Evolutionary conservation across 352 stramenopile species (phyloP), one percentile per base, ranked within the genome.

Genomic region (Pythium brassicae): DNA sequence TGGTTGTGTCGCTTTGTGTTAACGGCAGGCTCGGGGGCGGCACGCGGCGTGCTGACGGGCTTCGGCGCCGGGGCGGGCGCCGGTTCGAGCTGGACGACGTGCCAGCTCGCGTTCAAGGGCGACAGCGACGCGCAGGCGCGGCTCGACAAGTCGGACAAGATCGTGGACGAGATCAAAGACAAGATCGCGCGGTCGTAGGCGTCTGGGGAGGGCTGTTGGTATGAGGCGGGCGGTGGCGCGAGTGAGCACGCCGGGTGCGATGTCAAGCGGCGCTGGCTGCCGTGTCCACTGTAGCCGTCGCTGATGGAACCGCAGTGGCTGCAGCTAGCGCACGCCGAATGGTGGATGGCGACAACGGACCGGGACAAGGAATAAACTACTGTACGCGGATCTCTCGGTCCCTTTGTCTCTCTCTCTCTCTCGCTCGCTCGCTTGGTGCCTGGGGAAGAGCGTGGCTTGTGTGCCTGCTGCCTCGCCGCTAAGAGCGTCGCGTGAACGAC

Each of bases 61-160:
- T 71, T 94, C 9, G 84, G 84, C 35, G 82, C 82, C 0, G 84
- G 84, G 35, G 54, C 78, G 1, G 84, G 82, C 44, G 78, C 81
- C 10, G 84, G 84, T 12, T 90, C 82, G 47, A 92, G 80, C 67
- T 94, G 84, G 84, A 94, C 79, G 55, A 92, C 81, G 45, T 94
- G 84, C 65, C 82, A 90, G 61, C 55, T 94, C 65, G 84, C 82
- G 25, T 94, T 94, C 60, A 75, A 86, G 44, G 83, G 81, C 54
- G 61, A 89, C 65, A 74, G 48, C 52, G 71, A 88, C 55, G 74
- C 81, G 50, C 64, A 92, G 65, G 75, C 69, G 44, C 62, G 69
- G 44, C 69, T 92, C 52, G 66, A 92, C 69, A 88, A 88, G 67
- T 68, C 81, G 55, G 77, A 92, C 64, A 88, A 89, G 74, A 62